Evolutionary conservation across 176 grass and related monocot genomes (phyloP), one percentile per base, ranked within the genome.

Genomic region (Triticum monococcum): DNA sequence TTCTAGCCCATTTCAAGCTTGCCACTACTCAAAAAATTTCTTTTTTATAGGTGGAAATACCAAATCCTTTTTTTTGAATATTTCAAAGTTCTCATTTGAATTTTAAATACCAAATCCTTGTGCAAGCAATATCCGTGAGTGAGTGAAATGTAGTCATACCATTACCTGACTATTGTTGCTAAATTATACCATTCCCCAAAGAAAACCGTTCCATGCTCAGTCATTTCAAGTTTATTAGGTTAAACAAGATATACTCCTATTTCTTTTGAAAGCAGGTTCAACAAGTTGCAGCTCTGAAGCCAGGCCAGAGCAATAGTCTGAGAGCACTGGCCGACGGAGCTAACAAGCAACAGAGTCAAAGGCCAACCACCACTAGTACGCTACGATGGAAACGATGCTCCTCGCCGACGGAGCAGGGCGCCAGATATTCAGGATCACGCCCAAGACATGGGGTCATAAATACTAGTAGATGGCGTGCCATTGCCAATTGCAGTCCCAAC

Each of bases 391-490:
- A 59, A 59, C 54, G 14, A 75, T 52, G 4, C 48, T 75, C 26
- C 72, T 48, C 7, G 0, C 72, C 8, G 8, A 75, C 43, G 48
- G 45, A 68, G 23, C 57, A 9, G 16, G 36, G 22, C 3, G 35
- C 36, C 84, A 86, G 64, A n/a, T 79, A 82, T 56, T 65, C 86
- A 76, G 57, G 59, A 75, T 87, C 78, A 54, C 54, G 30, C 31
- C 22, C 43, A 17, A 28, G 8, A 13, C 40, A 77, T 37, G 72
- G 72, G 14, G 2, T 57, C 8, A 32, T 5, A 28, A 20, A 70
- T 54, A 18, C 1, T 30, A 30, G 28, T 30, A 30, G 28, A 30
- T 30, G 28, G 28, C 28, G 28, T 30, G 28, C 28, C 28, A 30
- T 30, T 30, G 28, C 2, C 28, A 1, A 30, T 30, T 30, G 28